Base-by-base conservation (phyloP, 306 rosid genomes). In the Medicago lupulina region DNA sequence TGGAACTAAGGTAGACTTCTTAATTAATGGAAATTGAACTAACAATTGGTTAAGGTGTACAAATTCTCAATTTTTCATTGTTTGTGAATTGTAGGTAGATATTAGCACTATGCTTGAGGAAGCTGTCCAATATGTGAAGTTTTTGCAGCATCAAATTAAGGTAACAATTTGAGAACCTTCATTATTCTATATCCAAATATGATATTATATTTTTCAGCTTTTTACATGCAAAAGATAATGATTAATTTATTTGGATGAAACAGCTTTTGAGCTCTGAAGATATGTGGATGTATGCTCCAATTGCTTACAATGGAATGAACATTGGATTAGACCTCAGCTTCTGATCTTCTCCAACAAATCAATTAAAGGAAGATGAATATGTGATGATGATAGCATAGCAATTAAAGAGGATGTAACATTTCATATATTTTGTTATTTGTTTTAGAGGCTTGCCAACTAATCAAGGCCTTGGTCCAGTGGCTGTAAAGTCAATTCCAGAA, bases 241-340 rank as follows among this genome's bases (percentile, higher is more conserved):
- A 16, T 18, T 73, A 66, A 57, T 71, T 67, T 55, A 57, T 79
- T 76, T 74, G 84, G 18, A 46, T 64, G 73, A 63, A 66, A 85
- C 79, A 94, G 98, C 81, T 94, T 70, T 69, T 94, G 66, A 94
- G 96, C 82, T 94, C 97, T 40, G 96, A 90, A 34, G 95, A 94
- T 62, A n/a, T 85, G 54, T 94, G 97, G 98, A 94, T 91, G 98
- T 92, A 94, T 28, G 91, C 98, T 81, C 98, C 96, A 9, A 85
- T 93, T 43, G 93, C 90, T 83, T 90, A 80, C 86, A 92, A 89
- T 79, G 96, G 96, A 54, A 90, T 82, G 65, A 86, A 89, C 79
- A 79, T 89, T 8, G 95, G 93, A 67, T 85, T 87, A 66, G 91
- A 87, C 54, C 76, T 76, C 80, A 80, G 55, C 7, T 61, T 28